Base-by-base conservation (phyloP, 768 basidiomycete species). In the Auricularia cornea region DNA sequence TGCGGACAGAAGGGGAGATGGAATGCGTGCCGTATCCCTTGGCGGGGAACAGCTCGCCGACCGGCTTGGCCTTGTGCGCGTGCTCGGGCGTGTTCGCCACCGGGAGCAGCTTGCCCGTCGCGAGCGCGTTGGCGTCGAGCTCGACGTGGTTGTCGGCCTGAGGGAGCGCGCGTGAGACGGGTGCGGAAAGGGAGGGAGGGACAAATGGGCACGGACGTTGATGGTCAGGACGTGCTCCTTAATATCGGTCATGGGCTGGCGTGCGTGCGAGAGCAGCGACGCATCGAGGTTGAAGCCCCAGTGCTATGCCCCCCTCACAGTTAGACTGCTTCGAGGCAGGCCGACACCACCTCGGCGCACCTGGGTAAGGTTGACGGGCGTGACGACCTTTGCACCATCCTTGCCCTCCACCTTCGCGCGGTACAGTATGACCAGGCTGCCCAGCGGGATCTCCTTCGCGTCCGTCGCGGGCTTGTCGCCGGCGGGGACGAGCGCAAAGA, bases 261-360 rank as follows among this genome's bases (percentile, higher is more conserved):
- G 78, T 6, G 74, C 70, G 44, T 76, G 30, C 54, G 54, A 57
- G 28, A 57, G 70, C 48, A 87, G 74, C 68, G 87, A 89, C 1
- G 86, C 88, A 35, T 89, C 86, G 12, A 90, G 81, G 69, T 91
- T 90, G 77, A 90, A 90, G 31, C 89, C 89, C 88, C 88, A 90
- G 71, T 90, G 89, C 87, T 90, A 63, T 59, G 32, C n/a, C n/a
- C n/a, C 52, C 41, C 41, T 8, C 18, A 40, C 38, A 18, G 8
- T 40, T 18, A 40, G 38, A 40, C 8, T 18, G 8, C 18, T 40
- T 18, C 2, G 57, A 59, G 12, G 23, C 12, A 57, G 18, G 23
- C 40, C 33, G 12, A 54, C 29, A 40, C 64, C 31, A 56, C 62
- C 31, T 1, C 16, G 2, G 64, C 79, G 40, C 67, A 88, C 88